Percentiles rank a stretch among this genome's conserved stretches.
These are phyloP conservation scores for Martensiomyces pterosporus DNA, from an alignment of 192 early-diverging fungal species.

Conservation along the genomic window DNA sequence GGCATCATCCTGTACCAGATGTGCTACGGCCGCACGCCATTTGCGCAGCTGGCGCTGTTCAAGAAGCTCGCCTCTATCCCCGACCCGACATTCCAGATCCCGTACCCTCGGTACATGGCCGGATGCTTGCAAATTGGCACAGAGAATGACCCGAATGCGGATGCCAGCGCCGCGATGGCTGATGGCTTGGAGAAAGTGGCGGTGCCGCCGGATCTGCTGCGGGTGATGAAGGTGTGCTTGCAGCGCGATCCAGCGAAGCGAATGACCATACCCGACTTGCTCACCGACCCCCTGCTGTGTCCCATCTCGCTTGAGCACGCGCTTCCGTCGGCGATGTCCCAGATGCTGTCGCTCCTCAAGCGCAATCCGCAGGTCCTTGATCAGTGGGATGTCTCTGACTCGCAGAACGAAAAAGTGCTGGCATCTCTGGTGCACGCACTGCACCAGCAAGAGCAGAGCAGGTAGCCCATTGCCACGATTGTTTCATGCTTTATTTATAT, in stretches of 20 bases:
- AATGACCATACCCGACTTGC: slow-evolving; percentile 63
- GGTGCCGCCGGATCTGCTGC: slow-evolving; percentile 53
- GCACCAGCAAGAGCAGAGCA: slow-evolving; percentile 22
- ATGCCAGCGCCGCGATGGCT: slow-evolving; percentile 1
- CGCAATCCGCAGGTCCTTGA: slow-evolving; percentile 34
- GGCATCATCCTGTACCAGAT: slow-evolving; percentile 93
- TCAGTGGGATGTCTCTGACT: slow-evolving; percentile 38
- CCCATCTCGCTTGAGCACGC: slow-evolving; percentile 38
- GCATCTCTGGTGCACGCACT: slow-evolving; percentile 18
- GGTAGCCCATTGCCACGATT: too few species aligned
- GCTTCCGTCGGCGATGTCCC: slow-evolving; percentile 35
- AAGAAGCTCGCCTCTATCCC: slow-evolving; percentile 71
- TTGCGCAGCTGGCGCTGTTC: slow-evolving; percentile 62
- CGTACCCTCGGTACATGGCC: slow-evolving; percentile 53
- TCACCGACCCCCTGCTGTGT: slow-evolving; percentile 61
- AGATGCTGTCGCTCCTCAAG: slow-evolving; percentile 42
- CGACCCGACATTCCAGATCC: slow-evolving; percentile 63
- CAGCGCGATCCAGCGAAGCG: slow-evolving; percentile 61
- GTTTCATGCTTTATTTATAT: too few species aligned
- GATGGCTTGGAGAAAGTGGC: slow-evolving; percentile 19
- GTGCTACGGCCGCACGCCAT: slow-evolving; percentile 82
- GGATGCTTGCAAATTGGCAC: slow-evolving; percentile 34
- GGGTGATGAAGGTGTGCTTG: slow-evolving; percentile 68
- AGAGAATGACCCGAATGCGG: slow-evolving; percentile 27
- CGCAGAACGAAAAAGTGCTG: slow-evolving; percentile 39